Evolutionary conservation across 225 moss, liverwort and hornwort genomes (phyloP).

Genomic region (Straminergon stramineum): DNA sequence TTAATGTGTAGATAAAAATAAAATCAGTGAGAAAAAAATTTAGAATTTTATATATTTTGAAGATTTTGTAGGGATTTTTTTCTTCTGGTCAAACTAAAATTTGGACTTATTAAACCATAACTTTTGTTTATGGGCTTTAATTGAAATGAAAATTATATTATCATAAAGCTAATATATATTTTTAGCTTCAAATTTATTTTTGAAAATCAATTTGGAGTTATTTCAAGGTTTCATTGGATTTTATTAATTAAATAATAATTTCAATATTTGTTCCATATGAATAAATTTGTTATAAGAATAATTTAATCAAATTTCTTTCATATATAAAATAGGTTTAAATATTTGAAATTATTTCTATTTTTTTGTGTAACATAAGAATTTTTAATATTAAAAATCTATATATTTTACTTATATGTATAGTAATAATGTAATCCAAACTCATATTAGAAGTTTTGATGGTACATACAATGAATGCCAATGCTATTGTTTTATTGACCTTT

Average conservation of each 20-base stretch:
- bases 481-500: slow-evolving; percentile 51
- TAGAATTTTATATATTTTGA: neutral
- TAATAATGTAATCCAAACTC: neutral
- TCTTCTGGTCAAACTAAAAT: rapidly evolving
- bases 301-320: neutral
- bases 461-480: slow-evolving; percentile 47
- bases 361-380: too few species aligned
- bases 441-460: neutral
- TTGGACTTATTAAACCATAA: neutral
- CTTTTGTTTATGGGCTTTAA: rapidly evolving
- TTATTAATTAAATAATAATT: too few species aligned
- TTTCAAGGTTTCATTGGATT: neutral
- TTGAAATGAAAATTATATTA: neutral
- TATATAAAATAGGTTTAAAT: neutral
- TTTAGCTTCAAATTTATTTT: neutral
- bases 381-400: too few species aligned
- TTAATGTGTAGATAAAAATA: neutral
- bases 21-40: neutral
- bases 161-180: rapidly evolving
- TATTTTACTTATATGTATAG: too few species aligned
- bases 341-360: neutral
- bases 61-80: rapidly evolving
- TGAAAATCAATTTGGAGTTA: neutral
- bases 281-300: neutral
- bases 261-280: too few species aligned